A percentile compares a stretch with the other conserved stretches of the same genome.
phyloP scores from a whole-genome alignment of 805 yeast genomes.

The Ogataea allantospora region DNA sequence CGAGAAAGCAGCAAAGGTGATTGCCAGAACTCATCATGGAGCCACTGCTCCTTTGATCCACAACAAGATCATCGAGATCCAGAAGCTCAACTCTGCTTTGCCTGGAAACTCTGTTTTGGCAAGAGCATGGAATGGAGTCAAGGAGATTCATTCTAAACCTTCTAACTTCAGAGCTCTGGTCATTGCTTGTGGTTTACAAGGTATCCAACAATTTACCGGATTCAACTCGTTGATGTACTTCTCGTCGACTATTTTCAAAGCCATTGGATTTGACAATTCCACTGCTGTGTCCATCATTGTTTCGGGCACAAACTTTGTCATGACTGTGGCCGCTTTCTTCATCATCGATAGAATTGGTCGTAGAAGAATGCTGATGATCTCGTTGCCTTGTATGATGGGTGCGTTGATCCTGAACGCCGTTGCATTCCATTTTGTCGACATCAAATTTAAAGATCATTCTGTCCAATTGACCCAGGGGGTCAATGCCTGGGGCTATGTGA shows the following conservation, averaged over 20 bases:
- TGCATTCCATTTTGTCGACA: conserved; percentile 83
- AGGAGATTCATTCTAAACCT: conserved; percentile 61
- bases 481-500: conserved; percentile 83
- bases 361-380: conserved; percentile 70
- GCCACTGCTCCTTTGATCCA: conserved; percentile 65
- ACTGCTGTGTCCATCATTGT: conserved; percentile 94
- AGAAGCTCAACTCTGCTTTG: conserved; percentile 43
- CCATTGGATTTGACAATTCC: conserved; percentile 84
- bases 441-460: conserved; percentile 52
- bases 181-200: conserved; percentile 91
- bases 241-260: conserved; percentile 86
- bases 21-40: conserved; percentile 58
- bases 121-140: conserved; percentile 59
- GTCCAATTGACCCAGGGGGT: conserved; percentile 47
- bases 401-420: conserved; percentile 80
- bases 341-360: conserved; percentile 88
- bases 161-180: conserved; percentile 87
- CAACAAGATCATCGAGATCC: conserved; percentile 66
- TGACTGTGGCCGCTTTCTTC: conserved; percentile 82
- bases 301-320: conserved; percentile 91
- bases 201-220: conserved; percentile 95
- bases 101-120: conserved; percentile 47
- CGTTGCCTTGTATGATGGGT: conserved; percentile 82
- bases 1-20: conserved; percentile 65
- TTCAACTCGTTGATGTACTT: conserved; percentile 96